Evolutionary conservation across 768 basidiomycete genomes (phyloP).

Genomic region (Mycena alexandri): DNA sequence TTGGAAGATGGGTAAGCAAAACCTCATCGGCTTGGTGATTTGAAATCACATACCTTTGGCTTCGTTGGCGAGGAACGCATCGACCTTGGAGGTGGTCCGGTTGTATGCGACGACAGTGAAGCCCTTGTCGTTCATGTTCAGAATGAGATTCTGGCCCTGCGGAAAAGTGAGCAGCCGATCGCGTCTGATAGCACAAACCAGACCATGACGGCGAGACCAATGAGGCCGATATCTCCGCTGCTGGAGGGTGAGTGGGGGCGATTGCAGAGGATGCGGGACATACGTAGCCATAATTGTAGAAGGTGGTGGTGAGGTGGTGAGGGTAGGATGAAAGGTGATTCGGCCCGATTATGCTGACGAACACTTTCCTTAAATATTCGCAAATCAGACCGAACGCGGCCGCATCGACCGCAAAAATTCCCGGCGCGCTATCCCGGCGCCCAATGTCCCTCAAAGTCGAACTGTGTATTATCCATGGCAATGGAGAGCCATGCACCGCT

Average conservation of each 20-base stretch:
- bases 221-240: slow-evolving; percentile 98
- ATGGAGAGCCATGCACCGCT: not conserved
- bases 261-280: slow-evolving; percentile 51
- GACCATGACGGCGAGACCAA: slow-evolving; percentile 99
- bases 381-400: not conserved
- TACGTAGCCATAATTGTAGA: slow-evolving; percentile 62
- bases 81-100: slow-evolving; percentile 96
- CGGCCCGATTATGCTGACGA: slow-evolving; percentile 28
- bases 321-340: slow-evolving; percentile 43
- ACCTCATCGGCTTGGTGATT: slow-evolving; percentile 37
- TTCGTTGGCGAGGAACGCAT: slow-evolving; percentile 94
- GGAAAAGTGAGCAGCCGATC: slow-evolving; percentile 34
- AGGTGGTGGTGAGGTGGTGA: slow-evolving; percentile 48
- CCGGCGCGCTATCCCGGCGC: too few species aligned
- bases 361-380: slow-evolving; percentile 17
- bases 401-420: too few species aligned
- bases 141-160: slow-evolving; percentile 95
- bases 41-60: slow-evolving; percentile 83
- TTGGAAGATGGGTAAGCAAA: slow-evolving; percentile 30
- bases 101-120: slow-evolving; percentile 98
- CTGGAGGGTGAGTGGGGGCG: slow-evolving; percentile 39
- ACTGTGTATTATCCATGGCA: too few species aligned
- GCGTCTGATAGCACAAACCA: slow-evolving; percentile 43
- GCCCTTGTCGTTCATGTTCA: slow-evolving; percentile 99
- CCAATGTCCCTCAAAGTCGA: too few species aligned